These are phyloP conservation scores for Phialophora chinensis DNA, from an alignment of 2,329 filamentous ascomycete species.

Conservation along the genomic window DNA sequence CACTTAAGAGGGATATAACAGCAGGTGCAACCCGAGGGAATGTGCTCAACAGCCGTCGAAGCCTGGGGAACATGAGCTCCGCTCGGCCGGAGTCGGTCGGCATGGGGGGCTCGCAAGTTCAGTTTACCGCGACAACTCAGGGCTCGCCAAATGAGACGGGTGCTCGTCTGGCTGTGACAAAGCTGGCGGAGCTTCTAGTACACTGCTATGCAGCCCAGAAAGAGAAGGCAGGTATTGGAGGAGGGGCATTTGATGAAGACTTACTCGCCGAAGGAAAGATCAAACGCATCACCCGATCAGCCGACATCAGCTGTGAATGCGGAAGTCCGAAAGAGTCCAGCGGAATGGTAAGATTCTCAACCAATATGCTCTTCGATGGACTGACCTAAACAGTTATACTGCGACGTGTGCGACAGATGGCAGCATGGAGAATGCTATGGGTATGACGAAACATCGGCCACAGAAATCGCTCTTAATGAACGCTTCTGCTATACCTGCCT, in stretches of 20 bases:
- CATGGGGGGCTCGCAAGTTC: background rate
- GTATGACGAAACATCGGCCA: background rate
- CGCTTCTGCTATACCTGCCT: constrained; percentile 34
- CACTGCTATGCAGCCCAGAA: constrained; percentile 28
- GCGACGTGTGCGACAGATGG: constrained; percentile 30
- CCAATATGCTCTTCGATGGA: background rate
- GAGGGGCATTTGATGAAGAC: constrained; percentile 21
- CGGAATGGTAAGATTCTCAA: constrained; percentile 21
- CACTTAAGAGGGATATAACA: background rate
- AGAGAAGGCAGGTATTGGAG: constrained; percentile 4
- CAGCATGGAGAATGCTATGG: constrained; percentile 34
- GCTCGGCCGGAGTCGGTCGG: background rate
- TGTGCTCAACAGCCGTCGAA: background rate
- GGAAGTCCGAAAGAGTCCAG: constrained; percentile 13
- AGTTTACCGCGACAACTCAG: background rate
- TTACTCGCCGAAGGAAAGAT: constrained; percentile 22
- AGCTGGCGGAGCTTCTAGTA: constrained; percentile 28
- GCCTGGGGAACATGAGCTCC: background rate
- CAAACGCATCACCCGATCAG: constrained; percentile 14
- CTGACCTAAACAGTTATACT: constrained; percentile 23
- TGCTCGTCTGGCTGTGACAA: constrained; percentile 10
- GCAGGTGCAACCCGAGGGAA: background rate
- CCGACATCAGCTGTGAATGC: constrained; percentile 29
- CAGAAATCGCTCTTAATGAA: constrained; percentile 3
- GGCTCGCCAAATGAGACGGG: background rate